Percentiles rank a stretch among this genome's conserved stretches.
Conservation (phyloP, 1,139 yeast genomes). For the Candida neerlandica region DNA sequence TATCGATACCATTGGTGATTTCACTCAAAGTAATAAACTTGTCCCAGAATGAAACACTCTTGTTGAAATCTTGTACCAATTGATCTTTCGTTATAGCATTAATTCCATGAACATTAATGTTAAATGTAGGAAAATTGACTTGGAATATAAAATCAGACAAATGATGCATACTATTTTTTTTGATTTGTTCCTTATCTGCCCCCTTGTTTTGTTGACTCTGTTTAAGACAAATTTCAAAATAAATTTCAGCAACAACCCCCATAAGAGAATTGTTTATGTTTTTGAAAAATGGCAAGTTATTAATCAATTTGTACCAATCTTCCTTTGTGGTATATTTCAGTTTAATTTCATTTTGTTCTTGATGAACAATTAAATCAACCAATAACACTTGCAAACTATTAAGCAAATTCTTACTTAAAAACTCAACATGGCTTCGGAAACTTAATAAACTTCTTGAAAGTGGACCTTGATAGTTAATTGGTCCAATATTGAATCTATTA, state of each 20-base stretch:
- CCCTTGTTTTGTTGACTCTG: conserved; percentile 23
- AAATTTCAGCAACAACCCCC: conserved; percentile 48
- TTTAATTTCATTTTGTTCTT: conserved; percentile 51
- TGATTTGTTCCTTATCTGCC: conserved; percentile 30
- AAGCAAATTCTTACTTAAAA: conserved; percentile 52
- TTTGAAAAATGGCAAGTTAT: conserved; percentile 62
- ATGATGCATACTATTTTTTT: conserved; percentile 35
- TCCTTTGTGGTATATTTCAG: conserved; percentile 34
- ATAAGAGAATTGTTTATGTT: conserved; percentile 47
- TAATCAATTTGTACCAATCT: conserved; percentile 62
- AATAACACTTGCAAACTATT: conserved; percentile 57
- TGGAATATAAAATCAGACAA: conserved; percentile 43
- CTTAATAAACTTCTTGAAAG: conserved; percentile 62
- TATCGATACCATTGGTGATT: conserved; percentile 37
- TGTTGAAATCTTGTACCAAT: conserved; percentile 42
- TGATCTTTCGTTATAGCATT: conserved; percentile 41
- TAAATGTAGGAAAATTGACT: conserved; percentile 40
- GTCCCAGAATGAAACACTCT: conserved; percentile 43
- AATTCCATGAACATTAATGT: conserved; percentile 46
- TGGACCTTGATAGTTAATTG: conserved; percentile 70
- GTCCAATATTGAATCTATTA: conserved; percentile 53
- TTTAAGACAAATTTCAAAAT: conserved; percentile 41
- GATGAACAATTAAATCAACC: conserved; percentile 55
- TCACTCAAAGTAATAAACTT: conserved; percentile 44
- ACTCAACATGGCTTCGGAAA: conserved; percentile 67